A percentile compares a stretch with the other conserved stretches of the same genome.
Conservation (phyloP, 495 filamentous ascomycete genomes). For the Xylaria longipes region DNA sequence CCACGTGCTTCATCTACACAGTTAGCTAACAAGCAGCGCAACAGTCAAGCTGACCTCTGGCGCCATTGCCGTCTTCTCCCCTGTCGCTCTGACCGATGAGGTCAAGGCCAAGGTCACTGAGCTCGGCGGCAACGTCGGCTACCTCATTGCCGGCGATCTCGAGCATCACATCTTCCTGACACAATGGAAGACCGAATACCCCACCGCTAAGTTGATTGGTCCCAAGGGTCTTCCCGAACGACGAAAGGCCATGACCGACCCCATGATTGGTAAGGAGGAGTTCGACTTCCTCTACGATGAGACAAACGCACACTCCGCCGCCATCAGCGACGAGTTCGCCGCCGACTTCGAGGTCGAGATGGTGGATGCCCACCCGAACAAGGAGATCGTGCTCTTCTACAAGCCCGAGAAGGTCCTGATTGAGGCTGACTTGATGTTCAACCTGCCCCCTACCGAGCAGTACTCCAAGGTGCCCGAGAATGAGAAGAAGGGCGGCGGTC, state of each 20-base stretch:
- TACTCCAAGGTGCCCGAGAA: slow-evolving; percentile 67
- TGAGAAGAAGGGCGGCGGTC: slow-evolving; percentile 59
- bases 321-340: slow-evolving; percentile 80
- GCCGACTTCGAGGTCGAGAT: slow-evolving; percentile 86
- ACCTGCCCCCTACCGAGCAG: slow-evolving; percentile 87
- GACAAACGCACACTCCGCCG: slow-evolving; percentile 39
- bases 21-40: slow-evolving; percentile 17
- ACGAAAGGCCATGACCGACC: slow-evolving; percentile 63
- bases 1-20: neutral
- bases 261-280: slow-evolving; percentile 69
- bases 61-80: slow-evolving; percentile 88
- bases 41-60: slow-evolving; percentile 78
- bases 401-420: slow-evolving; percentile 84
- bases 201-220: slow-evolving; percentile 77
- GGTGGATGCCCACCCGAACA: slow-evolving; percentile 78
- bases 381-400: slow-evolving; percentile 86
- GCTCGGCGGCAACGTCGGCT: slow-evolving; percentile 76
- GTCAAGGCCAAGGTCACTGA: slow-evolving; percentile 69
- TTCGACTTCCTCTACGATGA: slow-evolving; percentile 69
- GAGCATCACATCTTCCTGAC: slow-evolving; percentile 93
- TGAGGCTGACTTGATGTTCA: slow-evolving; percentile 91
- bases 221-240: slow-evolving; percentile 89
- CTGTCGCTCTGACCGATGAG: slow-evolving; percentile 79
- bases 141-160: slow-evolving; percentile 85
- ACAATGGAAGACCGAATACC: slow-evolving; percentile 80